Base-by-base conservation (phyloP, 2,329 filamentous ascomycete species). In the Mycosphaerella sp. region DNA sequence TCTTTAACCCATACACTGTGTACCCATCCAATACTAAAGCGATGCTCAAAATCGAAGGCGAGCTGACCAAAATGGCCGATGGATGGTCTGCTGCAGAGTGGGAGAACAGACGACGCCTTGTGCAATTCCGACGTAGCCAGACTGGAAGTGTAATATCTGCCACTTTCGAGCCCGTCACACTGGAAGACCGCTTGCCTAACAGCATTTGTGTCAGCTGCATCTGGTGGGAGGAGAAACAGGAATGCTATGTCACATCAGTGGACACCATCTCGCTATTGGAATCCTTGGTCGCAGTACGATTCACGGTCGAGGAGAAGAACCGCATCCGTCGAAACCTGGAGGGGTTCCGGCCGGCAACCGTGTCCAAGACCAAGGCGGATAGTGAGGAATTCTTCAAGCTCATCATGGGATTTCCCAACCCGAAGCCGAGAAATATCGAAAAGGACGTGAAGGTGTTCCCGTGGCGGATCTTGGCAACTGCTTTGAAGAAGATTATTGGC, bases 401-500 rank as follows among this genome's bases (percentile, higher is more conserved):
- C 65, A 97, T 98, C 73, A 98, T 98, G 93, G 89, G 84, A 1
- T 97, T 97, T 68, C 89, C 90, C 10, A 88, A 86, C 57, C 93
- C 93, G 1, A 97, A 97, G 73, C 93, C 93, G 14, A 81, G 93
- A 59, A 96, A 97, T 68, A 98, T 98, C 61, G 93, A 97, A 76
- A 98, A 98, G 75, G 92, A 97, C 67, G 91, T 98, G 68, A 98
- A 98, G 74, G 93, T 97, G 10, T 98, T 97, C 67, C 86, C 90
- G 4, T 98, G 93, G 93, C 93, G 90, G 72, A 89, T 93, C 56
- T 78, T 98, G 43, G 81, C 82, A 46, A 81, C 84, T 56, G 92
- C 93, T 0, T 79, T 98, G 61, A 95, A 95, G 80, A 98, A 98
- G 78, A 97, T 98, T 67, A 95, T 98, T 69, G 85, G 89, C 66